Evolutionary conservation across 2,329 filamentous ascomycete genomes (phyloP).

Genomic region (Aspergillus sp.): DNA sequence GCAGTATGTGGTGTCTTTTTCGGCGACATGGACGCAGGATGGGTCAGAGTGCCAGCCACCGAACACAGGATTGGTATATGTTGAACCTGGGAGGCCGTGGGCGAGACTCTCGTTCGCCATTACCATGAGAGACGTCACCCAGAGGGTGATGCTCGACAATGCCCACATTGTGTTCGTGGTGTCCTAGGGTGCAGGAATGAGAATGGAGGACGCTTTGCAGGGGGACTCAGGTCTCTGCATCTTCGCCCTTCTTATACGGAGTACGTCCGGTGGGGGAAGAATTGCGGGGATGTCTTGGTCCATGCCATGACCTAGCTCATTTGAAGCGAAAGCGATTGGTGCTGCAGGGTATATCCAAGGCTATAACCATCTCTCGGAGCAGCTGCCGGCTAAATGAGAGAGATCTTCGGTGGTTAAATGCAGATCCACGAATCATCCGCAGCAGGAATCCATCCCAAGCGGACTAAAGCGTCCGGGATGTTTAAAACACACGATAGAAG

Average conservation of each 20-base stretch:
- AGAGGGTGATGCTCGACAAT: neutral
- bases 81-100: neutral
- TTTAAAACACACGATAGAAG: no score
- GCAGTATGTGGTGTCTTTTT: conserved; percentile 44
- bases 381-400: neutral
- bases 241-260: no score
- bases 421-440: neutral
- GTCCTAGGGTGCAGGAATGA: neutral
- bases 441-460: neutral
- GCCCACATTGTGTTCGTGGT: neutral
- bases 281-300: neutral
- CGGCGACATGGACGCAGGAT: conserved; percentile 41
- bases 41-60: conserved; percentile 49
- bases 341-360: no score
- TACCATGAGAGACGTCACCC: neutral
- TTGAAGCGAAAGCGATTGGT: no score
- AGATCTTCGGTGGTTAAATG: neutral
- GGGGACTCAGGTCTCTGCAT: no score
- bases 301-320: no score
- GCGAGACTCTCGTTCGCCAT: neutral
- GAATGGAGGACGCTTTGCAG: no score
- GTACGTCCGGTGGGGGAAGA: neutral
- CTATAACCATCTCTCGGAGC: no score
- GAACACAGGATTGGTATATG: conserved; percentile 42
- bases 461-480: neutral